Percentiles rank a stretch among this genome's conserved stretches.
phyloP scores from a whole-genome alignment of 352 stramenopile genomes.

The Globisporangium recalcitrans region DNA sequence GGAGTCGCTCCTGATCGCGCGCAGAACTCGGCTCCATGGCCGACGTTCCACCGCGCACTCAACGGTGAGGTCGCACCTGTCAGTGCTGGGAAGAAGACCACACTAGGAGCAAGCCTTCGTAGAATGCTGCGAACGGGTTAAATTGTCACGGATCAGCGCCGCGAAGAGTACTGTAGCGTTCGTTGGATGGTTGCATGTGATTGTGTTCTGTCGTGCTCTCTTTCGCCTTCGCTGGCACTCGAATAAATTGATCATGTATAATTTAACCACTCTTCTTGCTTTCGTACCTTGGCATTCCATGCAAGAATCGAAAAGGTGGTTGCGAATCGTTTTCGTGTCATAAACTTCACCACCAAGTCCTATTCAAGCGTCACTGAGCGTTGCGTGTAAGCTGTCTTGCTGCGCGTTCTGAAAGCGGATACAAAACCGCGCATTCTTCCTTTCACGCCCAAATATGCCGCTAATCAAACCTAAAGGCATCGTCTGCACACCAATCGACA shows the following conservation, averaged over 20 bases:
- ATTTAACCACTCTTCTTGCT: neutral
- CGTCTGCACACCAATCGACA: slow-evolving; percentile 6
- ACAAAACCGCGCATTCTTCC: neutral
- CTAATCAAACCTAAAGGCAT: slow-evolving; percentile 9
- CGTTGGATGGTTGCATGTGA: neutral
- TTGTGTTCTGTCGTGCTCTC: neutral
- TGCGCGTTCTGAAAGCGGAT: neutral
- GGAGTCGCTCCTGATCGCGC: neutral
- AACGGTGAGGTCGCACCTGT: neutral
- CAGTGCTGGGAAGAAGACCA: neutral
- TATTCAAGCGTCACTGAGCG: neutral
- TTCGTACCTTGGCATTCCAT: neutral
- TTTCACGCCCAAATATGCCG: neutral
- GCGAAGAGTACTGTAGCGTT: neutral
- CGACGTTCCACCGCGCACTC: neutral
- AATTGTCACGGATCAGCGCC: neutral
- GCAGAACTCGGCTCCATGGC: neutral
- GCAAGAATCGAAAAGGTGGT: neutral
- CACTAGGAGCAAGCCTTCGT: neutral
- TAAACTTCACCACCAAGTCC: neutral
- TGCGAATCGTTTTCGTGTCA: neutral
- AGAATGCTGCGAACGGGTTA: neutral
- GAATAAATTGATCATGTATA: neutral
- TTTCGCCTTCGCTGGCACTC: neutral
- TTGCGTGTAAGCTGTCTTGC: neutral